Evolutionary conservation across 2,329 filamentous ascomycete species (phyloP).

Genomic region (Penicillium occitanis): DNA sequence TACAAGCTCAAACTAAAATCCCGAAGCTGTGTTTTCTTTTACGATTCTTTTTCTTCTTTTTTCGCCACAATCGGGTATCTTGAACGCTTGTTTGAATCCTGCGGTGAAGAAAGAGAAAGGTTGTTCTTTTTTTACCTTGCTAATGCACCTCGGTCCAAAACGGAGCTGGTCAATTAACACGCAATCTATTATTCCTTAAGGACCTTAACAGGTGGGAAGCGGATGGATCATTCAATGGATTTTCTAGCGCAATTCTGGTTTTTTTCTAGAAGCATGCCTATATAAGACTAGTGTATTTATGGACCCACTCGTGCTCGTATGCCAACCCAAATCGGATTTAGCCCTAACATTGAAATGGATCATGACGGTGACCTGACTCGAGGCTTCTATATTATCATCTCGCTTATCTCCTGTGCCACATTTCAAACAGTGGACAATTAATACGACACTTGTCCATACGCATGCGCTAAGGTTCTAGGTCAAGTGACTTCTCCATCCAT

Average conservation of each 20-base stretch:
- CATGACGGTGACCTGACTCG: background rate
- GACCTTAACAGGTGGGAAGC: background rate
- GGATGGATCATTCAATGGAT: constrained; percentile 5
- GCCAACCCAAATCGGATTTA: background rate
- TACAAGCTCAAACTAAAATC: background rate
- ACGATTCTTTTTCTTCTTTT: constrained; percentile 5
- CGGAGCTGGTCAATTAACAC: background rate
- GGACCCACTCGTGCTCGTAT: background rate
- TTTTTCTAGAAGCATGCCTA: constrained; percentile 8
- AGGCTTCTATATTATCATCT: background rate
- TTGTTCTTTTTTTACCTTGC: background rate
- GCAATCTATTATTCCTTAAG: background rate
- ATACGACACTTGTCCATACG: background rate
- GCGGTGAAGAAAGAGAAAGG: background rate
- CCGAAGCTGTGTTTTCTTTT: background rate
- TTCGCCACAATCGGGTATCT: constrained; percentile 11
- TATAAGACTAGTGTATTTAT: background rate
- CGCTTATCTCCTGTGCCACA: constrained; percentile 13
- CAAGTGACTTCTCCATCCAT: background rate
- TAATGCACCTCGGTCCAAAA: constrained; percentile 4
- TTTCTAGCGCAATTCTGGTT: constrained; percentile 2
- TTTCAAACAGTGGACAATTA: background rate
- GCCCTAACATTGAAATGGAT: background rate
- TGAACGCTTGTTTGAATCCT: background rate
- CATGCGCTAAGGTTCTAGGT: background rate